Evolutionary conservation across 2,329 filamentous ascomycete genomes (phyloP).

Genomic region (Stagonosporopsis tanaceti): DNA sequence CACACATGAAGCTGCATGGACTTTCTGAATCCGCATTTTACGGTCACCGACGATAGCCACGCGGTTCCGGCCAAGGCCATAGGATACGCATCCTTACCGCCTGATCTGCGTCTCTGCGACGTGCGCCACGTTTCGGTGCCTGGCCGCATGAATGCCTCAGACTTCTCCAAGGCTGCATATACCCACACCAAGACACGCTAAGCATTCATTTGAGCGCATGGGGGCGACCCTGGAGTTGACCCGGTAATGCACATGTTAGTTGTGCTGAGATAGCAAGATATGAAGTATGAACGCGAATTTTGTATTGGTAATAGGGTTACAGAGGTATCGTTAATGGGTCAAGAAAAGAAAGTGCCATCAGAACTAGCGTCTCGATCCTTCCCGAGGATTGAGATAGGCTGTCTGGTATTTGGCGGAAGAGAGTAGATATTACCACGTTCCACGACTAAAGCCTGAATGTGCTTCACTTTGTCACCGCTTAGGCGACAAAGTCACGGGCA

Average conservation of each 20-base stretch:
- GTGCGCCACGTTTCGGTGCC: slow-evolving; percentile 11
- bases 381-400: slow-evolving; percentile 35
- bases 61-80: neutral
- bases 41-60: neutral
- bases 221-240: neutral
- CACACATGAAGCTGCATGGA: slow-evolving; percentile 3
- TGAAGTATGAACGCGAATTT: neutral
- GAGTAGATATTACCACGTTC: slow-evolving; percentile 42
- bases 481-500: slow-evolving; percentile 45
- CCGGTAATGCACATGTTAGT: neutral
- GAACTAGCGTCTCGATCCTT: slow-evolving; percentile 39
- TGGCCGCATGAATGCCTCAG: slow-evolving; percentile 21
- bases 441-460: slow-evolving; percentile 15
- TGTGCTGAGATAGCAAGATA: neutral
- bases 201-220: neutral
- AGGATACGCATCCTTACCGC: neutral
- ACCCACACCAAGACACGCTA: neutral
- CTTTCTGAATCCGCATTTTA: neutral
- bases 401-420: slow-evolving; percentile 33
- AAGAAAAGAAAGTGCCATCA: slow-evolving; percentile 36
- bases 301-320: slow-evolving; percentile 40
- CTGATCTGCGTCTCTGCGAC: slow-evolving; percentile 17
- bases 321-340: slow-evolving; percentile 37
- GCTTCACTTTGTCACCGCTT: slow-evolving; percentile 7
- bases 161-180: slow-evolving; percentile 9